A percentile compares a stretch with the other conserved stretches of the same genome.
These are phyloP conservation scores for Microcera coccophila DNA, from an alignment of 2,329 filamentous ascomycete genomes.

Conservation along the genomic window DNA sequence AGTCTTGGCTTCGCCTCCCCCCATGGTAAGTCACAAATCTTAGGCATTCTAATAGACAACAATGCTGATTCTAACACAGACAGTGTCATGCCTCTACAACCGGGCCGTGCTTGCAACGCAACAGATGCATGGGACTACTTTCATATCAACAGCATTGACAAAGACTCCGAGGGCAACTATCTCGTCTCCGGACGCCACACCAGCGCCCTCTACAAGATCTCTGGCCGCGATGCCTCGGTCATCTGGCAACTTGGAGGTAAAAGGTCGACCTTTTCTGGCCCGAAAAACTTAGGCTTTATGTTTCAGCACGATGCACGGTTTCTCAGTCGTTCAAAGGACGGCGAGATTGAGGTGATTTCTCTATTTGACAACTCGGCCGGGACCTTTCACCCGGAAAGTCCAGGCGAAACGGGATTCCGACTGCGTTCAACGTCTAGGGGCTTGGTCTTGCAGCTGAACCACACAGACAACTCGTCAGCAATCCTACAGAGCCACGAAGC, in stretches of 20 bases:
- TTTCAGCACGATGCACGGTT: constrained; percentile 52
- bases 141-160: constrained; percentile 37
- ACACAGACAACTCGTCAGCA: constrained; percentile 40
- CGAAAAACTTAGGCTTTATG: constrained; percentile 37
- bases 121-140: constrained; percentile 25
- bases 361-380: constrained; percentile 49
- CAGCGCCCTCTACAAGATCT: constrained; percentile 22
- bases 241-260: constrained; percentile 51
- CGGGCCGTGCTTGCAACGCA: constrained; percentile 1
- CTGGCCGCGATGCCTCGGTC: constrained; percentile 44
- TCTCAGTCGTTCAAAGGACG: constrained; percentile 31
- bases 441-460: constrained; percentile 45
- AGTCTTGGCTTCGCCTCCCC: constrained; percentile 11
- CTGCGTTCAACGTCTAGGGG: constrained; percentile 30
- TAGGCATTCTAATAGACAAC: not conserved
- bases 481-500: constrained; percentile 45
- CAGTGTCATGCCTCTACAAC: constrained; percentile 6
- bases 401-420: not conserved
- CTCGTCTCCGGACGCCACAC: constrained; percentile 24
- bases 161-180: constrained; percentile 31
- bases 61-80: constrained; percentile 1
- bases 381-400: not conserved
- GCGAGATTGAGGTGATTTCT: constrained; percentile 45
- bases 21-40: constrained; percentile 5
- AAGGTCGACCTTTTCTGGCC: constrained; percentile 29